Conservation (phyloP, 805 yeast genomes). For the Barnettozyma vustinii region DNA sequence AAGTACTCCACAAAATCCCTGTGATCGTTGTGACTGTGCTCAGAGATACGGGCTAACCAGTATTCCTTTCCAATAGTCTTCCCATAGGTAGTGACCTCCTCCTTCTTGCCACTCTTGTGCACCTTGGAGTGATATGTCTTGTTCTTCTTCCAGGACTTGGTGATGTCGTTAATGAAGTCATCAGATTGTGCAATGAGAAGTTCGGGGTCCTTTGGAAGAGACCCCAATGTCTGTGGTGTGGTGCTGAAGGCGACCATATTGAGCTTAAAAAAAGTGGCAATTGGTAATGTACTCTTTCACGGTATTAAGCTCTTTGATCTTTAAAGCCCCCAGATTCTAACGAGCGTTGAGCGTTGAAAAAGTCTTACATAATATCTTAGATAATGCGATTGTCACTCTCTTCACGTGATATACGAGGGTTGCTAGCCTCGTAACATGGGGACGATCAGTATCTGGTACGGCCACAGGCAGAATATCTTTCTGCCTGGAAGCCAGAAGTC, state of each 20-base stretch:
- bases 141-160: constrained; percentile 27
- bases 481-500: not conserved
- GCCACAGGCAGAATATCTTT: not conserved
- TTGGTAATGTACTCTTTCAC: too few relatives aligned
- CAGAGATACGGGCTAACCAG: constrained; percentile 31
- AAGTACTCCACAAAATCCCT: constrained; percentile 24
- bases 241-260: constrained; percentile 13
- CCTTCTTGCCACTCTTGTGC: constrained; percentile 20
- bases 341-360: too few relatives aligned
- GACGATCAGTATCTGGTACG: not conserved
- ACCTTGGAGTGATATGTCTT: constrained; percentile 27
- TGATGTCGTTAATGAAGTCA: constrained; percentile 20
- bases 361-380: too few relatives aligned
- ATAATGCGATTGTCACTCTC: not conserved
- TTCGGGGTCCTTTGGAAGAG: constrained; percentile 15
- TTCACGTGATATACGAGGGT: not conserved
- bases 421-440: not conserved
- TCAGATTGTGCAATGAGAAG: constrained; percentile 23
- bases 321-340: too few relatives aligned
- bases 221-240: constrained; percentile 9
- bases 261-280: too few relatives aligned
- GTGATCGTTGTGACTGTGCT: constrained; percentile 21
- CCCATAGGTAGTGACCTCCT: constrained; percentile 29
- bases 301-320: too few relatives aligned
- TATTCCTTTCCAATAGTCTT: constrained; percentile 25